These are phyloP conservation scores for Globisporangium radiosum DNA, from an alignment of 352 stramenopile species.

Conservation along the genomic window DNA sequence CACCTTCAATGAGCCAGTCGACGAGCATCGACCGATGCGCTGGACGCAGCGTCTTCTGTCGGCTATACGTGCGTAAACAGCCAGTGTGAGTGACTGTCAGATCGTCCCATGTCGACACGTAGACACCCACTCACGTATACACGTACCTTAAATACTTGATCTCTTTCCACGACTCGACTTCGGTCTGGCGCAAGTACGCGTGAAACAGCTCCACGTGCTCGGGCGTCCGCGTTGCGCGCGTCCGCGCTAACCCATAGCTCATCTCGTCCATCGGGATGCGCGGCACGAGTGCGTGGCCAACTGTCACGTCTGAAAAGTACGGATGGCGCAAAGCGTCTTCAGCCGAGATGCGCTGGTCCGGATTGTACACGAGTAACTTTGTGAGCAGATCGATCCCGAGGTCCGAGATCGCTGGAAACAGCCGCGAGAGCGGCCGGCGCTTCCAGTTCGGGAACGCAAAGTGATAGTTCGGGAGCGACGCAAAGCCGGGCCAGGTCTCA, in stretches of 20 bases:
- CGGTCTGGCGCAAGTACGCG: conserved; percentile 67
- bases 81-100: not conserved
- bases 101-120: no score
- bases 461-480: conserved; percentile 95
- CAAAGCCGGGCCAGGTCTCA: conserved; percentile 95
- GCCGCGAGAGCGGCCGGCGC: conserved; percentile 50
- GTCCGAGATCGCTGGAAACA: conserved; percentile 68
- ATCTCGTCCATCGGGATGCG: conserved; percentile 80
- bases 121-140: not conserved
- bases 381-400: conserved; percentile 66
- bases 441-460: conserved; percentile 87
- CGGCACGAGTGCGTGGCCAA: conserved; percentile 41
- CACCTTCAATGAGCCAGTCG: conserved; percentile 90
- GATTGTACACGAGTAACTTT: conserved; percentile 77
- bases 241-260: conserved; percentile 53
- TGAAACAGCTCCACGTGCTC: conserved; percentile 80
- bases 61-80: conserved; percentile 22
- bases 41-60: conserved; percentile 75
- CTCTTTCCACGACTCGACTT: conserved; percentile 77
- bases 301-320: conserved; percentile 53
- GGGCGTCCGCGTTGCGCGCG: conserved; percentile 36
- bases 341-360: conserved; percentile 73
- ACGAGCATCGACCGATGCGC: conserved; percentile 88
- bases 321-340: conserved; percentile 78
- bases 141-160: conserved; percentile 83